These are phyloP conservation scores for Trichoderma sp. DNA, from an alignment of 2,329 filamentous ascomycete species.

Conservation along the genomic window DNA sequence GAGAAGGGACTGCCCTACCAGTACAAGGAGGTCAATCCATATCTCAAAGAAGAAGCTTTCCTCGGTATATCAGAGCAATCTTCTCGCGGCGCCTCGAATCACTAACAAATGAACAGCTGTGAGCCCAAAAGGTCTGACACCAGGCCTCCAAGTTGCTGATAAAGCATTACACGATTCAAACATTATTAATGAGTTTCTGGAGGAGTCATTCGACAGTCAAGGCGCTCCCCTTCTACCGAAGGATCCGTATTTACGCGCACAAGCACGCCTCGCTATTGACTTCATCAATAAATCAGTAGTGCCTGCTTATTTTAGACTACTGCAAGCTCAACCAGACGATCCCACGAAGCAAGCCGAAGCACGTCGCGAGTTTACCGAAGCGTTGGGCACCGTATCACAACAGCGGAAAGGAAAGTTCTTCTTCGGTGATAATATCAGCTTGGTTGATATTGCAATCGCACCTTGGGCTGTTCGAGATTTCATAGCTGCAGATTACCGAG, in stretches of 20 bases:
- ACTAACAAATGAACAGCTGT: not conserved
- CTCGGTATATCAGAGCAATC: not conserved
- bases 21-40: not conserved
- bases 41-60: not conserved
- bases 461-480: not conserved
- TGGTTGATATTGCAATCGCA: not conserved
- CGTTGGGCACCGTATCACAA: not conserved
- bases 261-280: not conserved
- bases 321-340: not conserved
- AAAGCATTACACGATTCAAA: not conserved
- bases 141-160: not conserved
- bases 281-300: not conserved
- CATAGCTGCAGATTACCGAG: not conserved
- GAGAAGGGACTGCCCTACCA: not conserved
- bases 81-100: fast-evolving
- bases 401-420: not conserved
- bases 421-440: not conserved
- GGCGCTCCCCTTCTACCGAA: not conserved
- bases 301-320: not conserved
- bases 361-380: not conserved
- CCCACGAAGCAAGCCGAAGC: not conserved
- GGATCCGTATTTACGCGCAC: not conserved
- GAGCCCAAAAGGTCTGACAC: not conserved
- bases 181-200: not conserved
- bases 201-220: not conserved